Percentiles rank a stretch among this genome's conserved stretches.
These are phyloP conservation scores for Cronartium quercuum DNA, from an alignment of 1,284 basidiomycete species.

Conservation along the genomic window DNA sequence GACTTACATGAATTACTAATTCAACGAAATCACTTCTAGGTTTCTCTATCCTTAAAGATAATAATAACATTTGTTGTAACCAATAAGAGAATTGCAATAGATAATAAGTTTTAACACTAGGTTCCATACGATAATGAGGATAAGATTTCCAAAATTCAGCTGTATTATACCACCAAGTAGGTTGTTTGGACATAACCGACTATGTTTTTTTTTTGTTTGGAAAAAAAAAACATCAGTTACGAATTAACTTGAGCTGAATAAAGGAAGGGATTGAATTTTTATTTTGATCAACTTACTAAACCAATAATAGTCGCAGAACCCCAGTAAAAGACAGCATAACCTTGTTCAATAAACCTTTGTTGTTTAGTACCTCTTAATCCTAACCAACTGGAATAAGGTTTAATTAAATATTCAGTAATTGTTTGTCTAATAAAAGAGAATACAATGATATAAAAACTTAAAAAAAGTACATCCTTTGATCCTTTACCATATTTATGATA, in stretches of 20 bases:
- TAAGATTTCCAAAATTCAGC: conserved; percentile 49
- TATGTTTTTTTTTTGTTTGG: not conserved
- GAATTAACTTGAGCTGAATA: conserved; percentile 20
- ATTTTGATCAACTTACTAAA: conserved; percentile 56
- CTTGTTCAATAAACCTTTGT: conserved; percentile 81
- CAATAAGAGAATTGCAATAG: conserved; percentile 73
- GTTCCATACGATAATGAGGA: conserved; percentile 63
- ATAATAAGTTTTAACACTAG: conserved; percentile 83
- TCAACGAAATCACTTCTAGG: conserved; percentile 86
- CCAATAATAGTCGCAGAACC: conserved; percentile 66
- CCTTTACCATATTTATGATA: conserved; percentile 67
- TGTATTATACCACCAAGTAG: conserved; percentile 55
- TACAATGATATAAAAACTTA: conserved; percentile 80
- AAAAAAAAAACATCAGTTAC: conserved; percentile 1
- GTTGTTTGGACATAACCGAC: conserved; percentile 78
- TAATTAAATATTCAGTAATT: conserved; percentile 63
- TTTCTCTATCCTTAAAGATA: conserved; percentile 79
- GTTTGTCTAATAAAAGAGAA: conserved; percentile 85
- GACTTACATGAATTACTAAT: conserved; percentile 60
- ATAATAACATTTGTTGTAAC: conserved; percentile 85
- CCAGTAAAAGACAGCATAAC: conserved; percentile 78
- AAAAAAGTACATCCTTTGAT: conserved; percentile 66
- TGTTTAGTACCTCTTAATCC: conserved; percentile 67
- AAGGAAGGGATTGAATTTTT: not conserved
- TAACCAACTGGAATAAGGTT: conserved; percentile 64